A percentile compares a stretch with the other conserved stretches of the same genome.
phyloP scores from a whole-genome alignment of 2,329 filamentous ascomycete species.

The Aspergillus sp. region DNA sequence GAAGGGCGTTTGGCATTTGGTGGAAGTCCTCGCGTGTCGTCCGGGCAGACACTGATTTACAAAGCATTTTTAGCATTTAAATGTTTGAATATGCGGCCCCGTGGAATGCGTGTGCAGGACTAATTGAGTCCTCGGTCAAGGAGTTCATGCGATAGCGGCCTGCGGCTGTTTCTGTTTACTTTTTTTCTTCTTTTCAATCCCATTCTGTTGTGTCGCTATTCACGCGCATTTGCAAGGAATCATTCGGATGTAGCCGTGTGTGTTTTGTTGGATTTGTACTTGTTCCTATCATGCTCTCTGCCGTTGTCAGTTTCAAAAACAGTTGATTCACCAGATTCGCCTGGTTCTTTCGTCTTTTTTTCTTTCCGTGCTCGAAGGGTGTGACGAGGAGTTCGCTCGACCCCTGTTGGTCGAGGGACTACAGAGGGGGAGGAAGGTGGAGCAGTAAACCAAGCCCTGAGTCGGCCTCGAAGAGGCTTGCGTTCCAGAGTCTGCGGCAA shows the following conservation, averaged over 20 bases:
- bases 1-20: slow-evolving; percentile 20
- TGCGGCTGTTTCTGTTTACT: slow-evolving; percentile 16
- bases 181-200: slow-evolving; percentile 4
- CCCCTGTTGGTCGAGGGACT: background rate
- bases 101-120: slow-evolving; percentile 16
- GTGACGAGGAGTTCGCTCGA: background rate
- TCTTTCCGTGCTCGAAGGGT: background rate
- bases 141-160: slow-evolving; percentile 20
- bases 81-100: slow-evolving; percentile 18
- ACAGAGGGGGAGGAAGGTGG: background rate
- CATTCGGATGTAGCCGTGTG: slow-evolving; percentile 9
- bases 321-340: slow-evolving; percentile 3
- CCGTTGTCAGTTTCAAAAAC: slow-evolving; percentile 10
- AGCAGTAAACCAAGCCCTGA: background rate
- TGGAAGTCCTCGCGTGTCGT: slow-evolving; percentile 16
- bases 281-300: slow-evolving; percentile 3
- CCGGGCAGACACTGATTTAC: slow-evolving; percentile 13
- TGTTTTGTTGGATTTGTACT: slow-evolving; percentile 10
- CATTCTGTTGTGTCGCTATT: background rate
- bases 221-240: slow-evolving; percentile 5
- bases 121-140: slow-evolving; percentile 17
- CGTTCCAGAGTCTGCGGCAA: background rate
- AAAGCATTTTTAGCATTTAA: slow-evolving; percentile 22
- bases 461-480: background rate
- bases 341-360: background rate